Base-by-base conservation (phyloP, 2,329 filamentous ascomycete genomes). In the Aspergillus fijiensis region DNA sequence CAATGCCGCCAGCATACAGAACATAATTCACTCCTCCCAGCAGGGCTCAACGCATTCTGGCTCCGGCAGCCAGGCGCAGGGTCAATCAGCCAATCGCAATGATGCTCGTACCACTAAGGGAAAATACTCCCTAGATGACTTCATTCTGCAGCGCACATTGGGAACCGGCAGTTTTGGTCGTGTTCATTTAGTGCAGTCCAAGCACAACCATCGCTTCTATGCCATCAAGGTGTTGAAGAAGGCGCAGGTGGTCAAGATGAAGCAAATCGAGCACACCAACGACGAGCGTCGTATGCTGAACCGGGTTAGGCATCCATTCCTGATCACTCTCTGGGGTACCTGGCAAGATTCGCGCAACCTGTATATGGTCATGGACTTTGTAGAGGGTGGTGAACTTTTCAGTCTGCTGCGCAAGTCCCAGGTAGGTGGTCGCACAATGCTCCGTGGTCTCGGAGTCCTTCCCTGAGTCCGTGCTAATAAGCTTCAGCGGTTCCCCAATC, bases 361-460 rank as follows among this genome's bases (percentile, higher is more conserved):
- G 39, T 99, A 99, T 85, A 99, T 99, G 95, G 95, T 99, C 71
- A 99, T 99, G 95, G 95, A 99, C 77, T 99, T 99, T 81, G 94
- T 99, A 57, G 95, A 99, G 79, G 95, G 95, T 68, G 95, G 95
- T 72, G 95, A 99, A 82, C 83, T 99, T 57, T 99, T 99, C 77
- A 98, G 94, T 67, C 79, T 99, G 70, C 81, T 99, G 70, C 86
- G 95, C 70, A 98, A 99, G 79, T 98, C 94, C 60, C 88, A 83
- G 88, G 94, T 85, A 86, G 85, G 83, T 79, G 56, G 51, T 58
- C 60, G 39, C 60, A 63, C 55, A 57, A 63, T 58, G 61, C 56
- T 55, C 49, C 49, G 55, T 35, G 57, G 62, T 42, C 49, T 33
- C 49, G 21, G 27, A 48, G 33, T 29, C 33, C 14, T 19, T 16